Evolutionary conservation across 2,329 filamentous ascomycete genomes (phyloP), one percentile per base, ranked within the genome.

Genomic region (Rosellinia necatrix): DNA sequence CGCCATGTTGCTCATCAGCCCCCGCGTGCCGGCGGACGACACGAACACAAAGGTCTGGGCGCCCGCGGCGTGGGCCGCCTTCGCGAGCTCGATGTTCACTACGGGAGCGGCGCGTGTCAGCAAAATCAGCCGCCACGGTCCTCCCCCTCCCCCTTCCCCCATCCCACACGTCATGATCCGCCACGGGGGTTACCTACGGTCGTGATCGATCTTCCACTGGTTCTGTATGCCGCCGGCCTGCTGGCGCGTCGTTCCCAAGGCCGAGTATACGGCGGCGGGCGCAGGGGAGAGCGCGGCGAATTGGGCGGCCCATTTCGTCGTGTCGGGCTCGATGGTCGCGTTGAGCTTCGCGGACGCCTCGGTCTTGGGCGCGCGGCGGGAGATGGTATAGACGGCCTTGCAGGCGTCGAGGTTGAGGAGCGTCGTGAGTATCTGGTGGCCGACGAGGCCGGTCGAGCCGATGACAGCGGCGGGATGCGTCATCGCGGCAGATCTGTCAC

Each of bases 151-250:
- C n/a, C n/a, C n/a, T n/a, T n/a, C n/a, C n/a, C n/a, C n/a, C n/a
- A n/a, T n/a, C n/a, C n/a, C n/a, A n/a, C n/a, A n/a, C n/a, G n/a
- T n/a, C n/a, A n/a, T 34, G 10, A 34, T 34, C 15, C 9, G 30
- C 5, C 15, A 34, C 17, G 40, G 22, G 4, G n/a, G 12, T 13
- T 47, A 62, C 69, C 59, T 50, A 71, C 70, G 79, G 68, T 94
- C 91, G 70, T 92, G 84, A 75, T 97, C 93, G 62, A 97, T 90
- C 69, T 90, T 89, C 76, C 91, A 89, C 75, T 97, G 93, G 59
- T 87, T 85, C 24, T 85, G 87, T 62, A 96, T 76, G 54, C 88
- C 80, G 59, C 92, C 92, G 0, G 91, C 92, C 10, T 81, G 79
- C 0, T 78, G 88, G 44, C 86, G 84, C 0, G 92, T 97, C 2